A percentile compares a stretch with the other conserved stretches of the same genome.
Conservation (phyloP, 345 rosid species). For the Cochlearia excelsa region DNA sequence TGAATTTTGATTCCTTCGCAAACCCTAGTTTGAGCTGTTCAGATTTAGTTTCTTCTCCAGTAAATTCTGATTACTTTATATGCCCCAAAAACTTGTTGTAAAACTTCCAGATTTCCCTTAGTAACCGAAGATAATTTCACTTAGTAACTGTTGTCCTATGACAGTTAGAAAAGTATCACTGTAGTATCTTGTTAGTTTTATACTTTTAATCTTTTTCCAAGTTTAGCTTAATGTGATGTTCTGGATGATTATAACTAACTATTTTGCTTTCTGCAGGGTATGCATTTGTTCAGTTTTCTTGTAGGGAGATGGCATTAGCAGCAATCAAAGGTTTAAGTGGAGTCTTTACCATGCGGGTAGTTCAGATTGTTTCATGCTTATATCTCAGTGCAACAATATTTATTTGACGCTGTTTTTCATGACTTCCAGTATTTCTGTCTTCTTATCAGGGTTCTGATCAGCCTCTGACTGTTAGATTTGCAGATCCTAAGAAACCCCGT, state of each 20-base stretch:
- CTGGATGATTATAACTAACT: slow-evolving; percentile 10
- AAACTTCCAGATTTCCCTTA: slow-evolving; percentile 10
- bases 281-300: slow-evolving; percentile 72
- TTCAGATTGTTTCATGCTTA: slow-evolving; percentile 21
- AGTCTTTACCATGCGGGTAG: slow-evolving; percentile 68
- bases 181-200: slow-evolving; percentile 9
- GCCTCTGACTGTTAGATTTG: slow-evolving; percentile 75
- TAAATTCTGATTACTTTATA: background rate
- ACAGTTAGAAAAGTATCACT: background rate
- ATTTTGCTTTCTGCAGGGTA: slow-evolving; percentile 54
- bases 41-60: slow-evolving; percentile 7
- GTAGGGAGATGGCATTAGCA: slow-evolving; percentile 76
- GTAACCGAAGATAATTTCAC: slow-evolving; percentile 3
- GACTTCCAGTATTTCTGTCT: slow-evolving; percentile 13
- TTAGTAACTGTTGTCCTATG: slow-evolving; percentile 1
- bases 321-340: slow-evolving; percentile 80
- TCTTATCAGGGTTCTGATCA: slow-evolving; percentile 71
- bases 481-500: slow-evolving; percentile 70
- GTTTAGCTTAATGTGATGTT: background rate
- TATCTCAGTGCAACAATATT: slow-evolving; percentile 12
- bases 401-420: slow-evolving; percentile 21
- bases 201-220: slow-evolving; percentile 3
- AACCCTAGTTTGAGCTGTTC: slow-evolving; percentile 3
- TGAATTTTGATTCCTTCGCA: slow-evolving; percentile 5
- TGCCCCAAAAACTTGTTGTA: slow-evolving; percentile 5